Evolutionary conservation across 352 stramenopile genomes (phyloP).

Genomic region (Phytophthora macrochlamydospora): DNA sequence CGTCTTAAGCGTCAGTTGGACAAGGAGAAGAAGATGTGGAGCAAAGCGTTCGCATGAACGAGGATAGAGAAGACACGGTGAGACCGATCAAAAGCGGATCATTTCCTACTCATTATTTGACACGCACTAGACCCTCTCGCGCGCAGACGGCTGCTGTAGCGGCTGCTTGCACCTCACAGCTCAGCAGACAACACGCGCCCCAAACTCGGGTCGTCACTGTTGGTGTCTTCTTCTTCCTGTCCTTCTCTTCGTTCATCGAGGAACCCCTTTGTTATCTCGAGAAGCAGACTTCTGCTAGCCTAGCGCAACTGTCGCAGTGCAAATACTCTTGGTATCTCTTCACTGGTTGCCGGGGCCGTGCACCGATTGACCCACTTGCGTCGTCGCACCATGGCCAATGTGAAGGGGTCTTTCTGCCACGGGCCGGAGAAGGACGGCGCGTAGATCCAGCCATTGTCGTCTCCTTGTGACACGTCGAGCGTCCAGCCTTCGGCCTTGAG

Average conservation of each 20-base stretch:
- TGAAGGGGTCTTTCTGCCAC: constrained; percentile 79
- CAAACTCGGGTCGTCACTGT: constrained; percentile 35
- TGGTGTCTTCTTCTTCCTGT: constrained; percentile 14
- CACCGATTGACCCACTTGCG: constrained; percentile 87
- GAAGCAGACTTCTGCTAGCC: constrained; percentile 6
- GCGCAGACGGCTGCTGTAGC: background rate
- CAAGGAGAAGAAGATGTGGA: constrained; percentile 93
- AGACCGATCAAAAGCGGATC: constrained; percentile 31
- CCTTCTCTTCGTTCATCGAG: constrained; percentile 9
- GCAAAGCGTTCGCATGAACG: constrained; percentile 75
- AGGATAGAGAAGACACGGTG: constrained; percentile 12
- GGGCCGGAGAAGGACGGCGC: constrained; percentile 73
- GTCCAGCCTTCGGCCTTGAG: constrained; percentile 75
- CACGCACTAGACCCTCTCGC: constrained; percentile 16
- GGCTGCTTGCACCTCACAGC: constrained; percentile 18
- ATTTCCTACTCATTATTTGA: constrained; percentile 13
- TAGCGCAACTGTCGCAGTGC: constrained; percentile 7
- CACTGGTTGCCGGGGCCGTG: constrained; percentile 36
- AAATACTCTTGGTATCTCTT: constrained; percentile 7
- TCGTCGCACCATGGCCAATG: constrained; percentile 77
- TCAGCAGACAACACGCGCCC: constrained; percentile 26
- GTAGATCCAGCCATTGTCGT: constrained; percentile 88
- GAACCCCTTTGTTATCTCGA: constrained; percentile 1
- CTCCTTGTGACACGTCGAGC: constrained; percentile 75
- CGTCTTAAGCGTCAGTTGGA: constrained; percentile 78